phyloP scores from a whole-genome alignment of 2,329 filamentous ascomycete genomes.

The Exophiala xenobiotica region DNA sequence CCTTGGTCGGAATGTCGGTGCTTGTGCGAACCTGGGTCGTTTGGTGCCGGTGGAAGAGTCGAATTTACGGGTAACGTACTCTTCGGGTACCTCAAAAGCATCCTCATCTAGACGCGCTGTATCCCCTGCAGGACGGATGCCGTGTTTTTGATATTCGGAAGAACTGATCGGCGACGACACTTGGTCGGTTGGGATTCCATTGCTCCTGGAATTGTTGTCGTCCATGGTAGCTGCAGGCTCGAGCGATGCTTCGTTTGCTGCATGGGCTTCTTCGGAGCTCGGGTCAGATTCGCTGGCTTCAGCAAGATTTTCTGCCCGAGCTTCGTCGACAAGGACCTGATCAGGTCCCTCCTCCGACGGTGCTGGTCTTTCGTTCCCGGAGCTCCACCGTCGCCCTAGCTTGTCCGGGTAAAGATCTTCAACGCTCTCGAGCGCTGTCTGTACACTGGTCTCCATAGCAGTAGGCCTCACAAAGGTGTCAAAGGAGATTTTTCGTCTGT shows the following conservation, averaged over 20 bases:
- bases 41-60: constrained; percentile 31
- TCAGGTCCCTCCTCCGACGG: too few relatives aligned
- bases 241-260: constrained; percentile 4
- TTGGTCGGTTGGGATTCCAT: background rate
- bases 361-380: background rate
- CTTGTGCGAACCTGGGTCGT: constrained; percentile 16
- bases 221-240: background rate
- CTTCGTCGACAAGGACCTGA: constrained; percentile 18
- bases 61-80: constrained; percentile 32
- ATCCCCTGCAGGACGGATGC: constrained; percentile 32
- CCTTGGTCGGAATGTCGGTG: constrained; percentile 15
- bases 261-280: background rate
- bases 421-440: constrained; percentile 77
- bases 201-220: background rate
- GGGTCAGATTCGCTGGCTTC: background rate
- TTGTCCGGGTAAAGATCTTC: constrained; percentile 79
- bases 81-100: constrained; percentile 36
- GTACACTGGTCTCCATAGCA: constrained; percentile 60
- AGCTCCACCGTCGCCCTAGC: constrained; percentile 38
- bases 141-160: constrained; percentile 33
- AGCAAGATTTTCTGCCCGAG: constrained; percentile 2
- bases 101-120: constrained; percentile 33
- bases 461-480: constrained; percentile 62
- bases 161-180: constrained; percentile 26
- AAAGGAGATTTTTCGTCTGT: constrained; percentile 54